Base-by-base conservation (phyloP, 2,329 filamentous ascomycete species). In the Aspergillus eucalypticola region DNA sequence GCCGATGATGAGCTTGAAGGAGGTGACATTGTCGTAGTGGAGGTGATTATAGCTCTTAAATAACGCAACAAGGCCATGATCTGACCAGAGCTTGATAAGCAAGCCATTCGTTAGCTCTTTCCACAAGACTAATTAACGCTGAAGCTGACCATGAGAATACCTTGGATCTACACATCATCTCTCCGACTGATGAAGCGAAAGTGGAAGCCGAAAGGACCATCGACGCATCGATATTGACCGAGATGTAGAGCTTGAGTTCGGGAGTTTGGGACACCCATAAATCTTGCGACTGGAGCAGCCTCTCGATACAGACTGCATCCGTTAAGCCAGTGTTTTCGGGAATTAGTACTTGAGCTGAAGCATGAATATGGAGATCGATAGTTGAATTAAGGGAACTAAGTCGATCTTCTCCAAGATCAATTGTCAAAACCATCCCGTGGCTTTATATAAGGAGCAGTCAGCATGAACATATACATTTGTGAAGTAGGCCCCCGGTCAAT, bases 181-280 rank as follows among this genome's bases (percentile, higher is more conserved):
- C 63, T 13, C 54, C 67, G 17, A 74, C 32, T 1, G n/a, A 54
- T 7, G 64, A 62, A 21, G 63, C 25, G 8, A 71, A 65, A 13
- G 35, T 23, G 27, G 60, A 49, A 5, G 41, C 32, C 15, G 46
- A n/a, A 10, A 41, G 6, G 8, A 59, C 23, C 13, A 62, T 19
- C 13, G 38, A 35, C 10, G 56, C 39, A 19, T 58, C 55, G 23
- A 66, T 58, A 17, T 11, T 39, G 29, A 76, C 49, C 8, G 59
- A 58, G 7, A 77, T 51, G n/a, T 67, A 61, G 7, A 77, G 55
- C 41, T 62, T 62, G 7, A 76, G 49, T 27, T 71, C 67, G 6
- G 69, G 68, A 10, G 65, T 63, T 56, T 72, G 68, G 32, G 59
- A 65, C 7, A 73, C 62, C 75, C 75, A 78, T 27, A 69, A 23